Conservation (phyloP, 345 rosid species). For the Eucalyptus erythrocorys region DNA sequence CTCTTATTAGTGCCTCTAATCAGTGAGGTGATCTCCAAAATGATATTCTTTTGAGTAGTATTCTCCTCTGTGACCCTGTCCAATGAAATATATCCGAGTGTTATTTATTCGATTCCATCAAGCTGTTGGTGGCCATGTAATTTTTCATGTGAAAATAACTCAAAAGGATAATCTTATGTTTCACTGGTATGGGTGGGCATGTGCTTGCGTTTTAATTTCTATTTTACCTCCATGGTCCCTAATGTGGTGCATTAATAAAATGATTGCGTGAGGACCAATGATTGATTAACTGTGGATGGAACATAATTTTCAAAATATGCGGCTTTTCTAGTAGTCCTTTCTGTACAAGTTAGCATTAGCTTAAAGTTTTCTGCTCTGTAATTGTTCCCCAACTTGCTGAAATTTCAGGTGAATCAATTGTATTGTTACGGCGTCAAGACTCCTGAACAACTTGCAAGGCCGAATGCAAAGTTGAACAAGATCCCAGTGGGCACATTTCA, state of each 20-base stretch:
- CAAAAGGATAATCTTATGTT: not conserved
- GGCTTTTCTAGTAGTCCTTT: not conserved
- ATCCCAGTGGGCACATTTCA: conserved; percentile 24
- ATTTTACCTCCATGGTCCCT: not conserved
- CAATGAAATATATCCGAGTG: not conserved
- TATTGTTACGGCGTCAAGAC: conserved; percentile 37
- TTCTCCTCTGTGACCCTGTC: not conserved
- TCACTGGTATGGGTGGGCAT: not conserved
- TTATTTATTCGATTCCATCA: not conserved
- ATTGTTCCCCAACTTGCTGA: conserved; percentile 13
- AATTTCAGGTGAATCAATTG: conserved; percentile 35
- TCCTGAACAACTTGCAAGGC: conserved; percentile 38
- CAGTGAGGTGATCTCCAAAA: not conserved
- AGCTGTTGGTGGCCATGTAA: not conserved
- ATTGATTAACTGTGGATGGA: not conserved
- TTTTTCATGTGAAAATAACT: not conserved
- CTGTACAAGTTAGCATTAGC: not conserved
- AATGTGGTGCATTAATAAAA: not conserved
- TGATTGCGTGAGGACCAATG: not conserved
- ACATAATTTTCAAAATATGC: not conserved
- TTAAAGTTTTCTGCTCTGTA: conserved; percentile 37
- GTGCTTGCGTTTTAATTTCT: not conserved
- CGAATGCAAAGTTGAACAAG: conserved; percentile 9
- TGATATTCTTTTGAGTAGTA: not conserved
- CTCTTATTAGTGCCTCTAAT: not conserved